These are phyloP conservation scores for Cercospora zeina DNA, from an alignment of 2,329 filamentous ascomycete genomes.

Conservation along the genomic window DNA sequence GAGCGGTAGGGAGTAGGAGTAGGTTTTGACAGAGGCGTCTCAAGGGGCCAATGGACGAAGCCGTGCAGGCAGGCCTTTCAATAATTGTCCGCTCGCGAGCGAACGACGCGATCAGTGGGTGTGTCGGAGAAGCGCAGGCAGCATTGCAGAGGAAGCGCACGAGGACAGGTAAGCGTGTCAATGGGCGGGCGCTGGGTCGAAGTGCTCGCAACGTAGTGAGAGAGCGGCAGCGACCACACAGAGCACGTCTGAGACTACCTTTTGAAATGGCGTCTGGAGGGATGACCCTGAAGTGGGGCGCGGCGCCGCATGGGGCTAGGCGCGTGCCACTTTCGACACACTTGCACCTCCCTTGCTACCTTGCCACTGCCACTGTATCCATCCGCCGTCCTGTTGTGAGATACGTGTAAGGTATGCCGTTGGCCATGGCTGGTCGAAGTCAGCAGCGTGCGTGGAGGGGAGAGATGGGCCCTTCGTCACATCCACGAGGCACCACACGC, in stretches of 20 bases:
- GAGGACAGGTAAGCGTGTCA: neutral
- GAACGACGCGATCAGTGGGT: conserved; percentile 2
- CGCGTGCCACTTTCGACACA: conserved; percentile 1
- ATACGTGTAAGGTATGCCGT: neutral
- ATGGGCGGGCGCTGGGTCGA: neutral
- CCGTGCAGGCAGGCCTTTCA: conserved; percentile 8
- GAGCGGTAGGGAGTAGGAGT: conserved; percentile 9
- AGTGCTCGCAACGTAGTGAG: neutral
- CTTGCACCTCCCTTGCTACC: conserved; percentile 4
- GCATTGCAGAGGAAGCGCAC: conserved; percentile 3
- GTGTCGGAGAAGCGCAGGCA: neutral
- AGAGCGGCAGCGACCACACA: neutral
- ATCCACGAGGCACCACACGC: conserved; percentile 6
- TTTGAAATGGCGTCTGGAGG: conserved; percentile 12
- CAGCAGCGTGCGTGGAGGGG: neutral
- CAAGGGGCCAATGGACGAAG: conserved; percentile 8
- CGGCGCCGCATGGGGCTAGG: conserved; percentile 1
- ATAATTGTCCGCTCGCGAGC: conserved; percentile 1
- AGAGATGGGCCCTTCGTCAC: neutral
- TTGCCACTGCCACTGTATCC: neutral
- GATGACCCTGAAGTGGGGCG: conserved; percentile 7
- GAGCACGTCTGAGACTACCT: conserved; percentile 4
- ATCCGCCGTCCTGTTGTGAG: neutral
- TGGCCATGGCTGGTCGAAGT: neutral
- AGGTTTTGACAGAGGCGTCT: conserved; percentile 7